Conservation (phyloP, 768 basidiomycete genomes). For the Ephemerocybe angulata region DNA sequence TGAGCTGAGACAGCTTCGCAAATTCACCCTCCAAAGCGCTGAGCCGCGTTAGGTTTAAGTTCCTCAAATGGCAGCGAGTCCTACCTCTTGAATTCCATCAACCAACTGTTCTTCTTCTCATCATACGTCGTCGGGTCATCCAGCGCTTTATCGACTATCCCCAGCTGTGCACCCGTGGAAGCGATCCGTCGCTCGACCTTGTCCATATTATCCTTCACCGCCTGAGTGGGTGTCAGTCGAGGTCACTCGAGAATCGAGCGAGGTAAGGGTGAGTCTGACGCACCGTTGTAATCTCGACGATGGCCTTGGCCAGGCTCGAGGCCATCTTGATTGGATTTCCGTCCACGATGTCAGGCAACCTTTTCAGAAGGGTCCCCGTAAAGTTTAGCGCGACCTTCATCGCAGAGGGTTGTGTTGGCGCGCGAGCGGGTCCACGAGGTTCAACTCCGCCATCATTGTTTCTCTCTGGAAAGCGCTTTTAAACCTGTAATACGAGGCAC, state of each 20-base stretch:
- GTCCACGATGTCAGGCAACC: not conserved
- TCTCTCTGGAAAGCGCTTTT: no score
- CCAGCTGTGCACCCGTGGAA: not conserved
- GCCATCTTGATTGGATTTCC: conserved; percentile 3
- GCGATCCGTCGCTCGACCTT: not conserved
- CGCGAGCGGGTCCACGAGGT: no score
- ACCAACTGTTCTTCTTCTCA: not conserved
- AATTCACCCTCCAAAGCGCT: not conserved
- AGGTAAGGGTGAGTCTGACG: not conserved
- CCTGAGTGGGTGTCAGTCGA: not conserved
- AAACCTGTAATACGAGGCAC: no score
- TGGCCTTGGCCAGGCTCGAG: not conserved
- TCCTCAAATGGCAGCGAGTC: not conserved
- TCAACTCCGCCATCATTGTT: no score
- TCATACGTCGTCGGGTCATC: not conserved
- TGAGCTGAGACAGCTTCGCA: not conserved
- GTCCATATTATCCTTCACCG: not conserved
- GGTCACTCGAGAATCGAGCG: not conserved
- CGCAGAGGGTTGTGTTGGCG: no score
- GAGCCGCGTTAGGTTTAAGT: not conserved
- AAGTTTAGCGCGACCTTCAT: not conserved
- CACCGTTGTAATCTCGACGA: not conserved
- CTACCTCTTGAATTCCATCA: not conserved
- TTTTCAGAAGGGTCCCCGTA: not conserved
- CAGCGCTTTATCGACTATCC: not conserved